Conservation (phyloP, 805 yeast genomes). For the Candida manassasensis region DNA sequence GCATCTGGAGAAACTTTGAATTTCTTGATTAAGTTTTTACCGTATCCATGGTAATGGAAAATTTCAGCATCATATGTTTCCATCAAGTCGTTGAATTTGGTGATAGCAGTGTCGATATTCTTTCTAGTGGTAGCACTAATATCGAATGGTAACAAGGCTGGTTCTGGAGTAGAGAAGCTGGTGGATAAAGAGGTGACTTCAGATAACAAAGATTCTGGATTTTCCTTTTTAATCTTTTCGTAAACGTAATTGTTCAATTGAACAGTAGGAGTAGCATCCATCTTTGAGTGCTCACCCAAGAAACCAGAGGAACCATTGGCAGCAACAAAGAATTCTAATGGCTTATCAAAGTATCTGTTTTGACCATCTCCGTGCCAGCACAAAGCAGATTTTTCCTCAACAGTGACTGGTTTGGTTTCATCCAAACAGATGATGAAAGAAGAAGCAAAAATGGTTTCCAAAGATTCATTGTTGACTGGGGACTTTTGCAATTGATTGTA, state of each 20-base stretch:
- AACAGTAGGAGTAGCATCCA: constrained; percentile 97
- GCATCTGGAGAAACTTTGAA: constrained; percentile 92
- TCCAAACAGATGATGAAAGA: constrained; percentile 83
- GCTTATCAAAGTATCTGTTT: constrained; percentile 90
- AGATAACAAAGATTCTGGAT: constrained; percentile 28
- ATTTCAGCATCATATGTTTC: constrained; percentile 69
- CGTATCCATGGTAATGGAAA: constrained; percentile 78
- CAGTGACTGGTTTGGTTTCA: constrained; percentile 62
- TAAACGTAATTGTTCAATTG: constrained; percentile 76
- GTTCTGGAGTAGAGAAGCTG: constrained; percentile 5
- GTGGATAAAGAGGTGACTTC: constrained; percentile 18
- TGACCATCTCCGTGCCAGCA: constrained; percentile 95
- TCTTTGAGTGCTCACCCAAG: constrained; percentile 92
- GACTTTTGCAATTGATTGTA: constrained; percentile 54
- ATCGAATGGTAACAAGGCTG: constrained; percentile 46
- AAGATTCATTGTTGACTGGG: constrained; percentile 56
- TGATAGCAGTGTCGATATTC: constrained; percentile 53
- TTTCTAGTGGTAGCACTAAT: constrained; percentile 47
- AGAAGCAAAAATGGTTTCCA: constrained; percentile 68
- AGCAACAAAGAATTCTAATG: constrained; percentile 76
- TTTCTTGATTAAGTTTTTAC: constrained; percentile 79
- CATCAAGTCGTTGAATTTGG: constrained; percentile 53
- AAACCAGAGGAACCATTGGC: constrained; percentile 88
- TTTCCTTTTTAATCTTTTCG: constrained; percentile 44
- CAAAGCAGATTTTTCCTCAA: constrained; percentile 77